These are phyloP conservation scores for Fulvia fulva DNA, from an alignment of 2,329 filamentous ascomycete species.

Conservation along the genomic window DNA sequence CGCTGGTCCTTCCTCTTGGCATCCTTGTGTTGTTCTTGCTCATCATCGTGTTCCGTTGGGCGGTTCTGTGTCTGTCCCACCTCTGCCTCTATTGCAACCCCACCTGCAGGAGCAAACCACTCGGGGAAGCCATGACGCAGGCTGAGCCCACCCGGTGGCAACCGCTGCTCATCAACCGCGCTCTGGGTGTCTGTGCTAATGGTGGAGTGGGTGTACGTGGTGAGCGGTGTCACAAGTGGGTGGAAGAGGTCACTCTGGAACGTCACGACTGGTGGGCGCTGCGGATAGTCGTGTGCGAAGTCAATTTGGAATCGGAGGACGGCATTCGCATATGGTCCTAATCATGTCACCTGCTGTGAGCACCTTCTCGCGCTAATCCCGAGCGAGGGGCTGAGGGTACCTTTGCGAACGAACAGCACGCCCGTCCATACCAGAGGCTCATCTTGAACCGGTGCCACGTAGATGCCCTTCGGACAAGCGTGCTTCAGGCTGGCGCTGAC, in stretches of 20 bases:
- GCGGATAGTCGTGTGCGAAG: slow-evolving; percentile 77
- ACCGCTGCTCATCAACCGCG: slow-evolving; percentile 73
- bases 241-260: slow-evolving; percentile 95
- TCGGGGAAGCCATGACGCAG: slow-evolving; percentile 83
- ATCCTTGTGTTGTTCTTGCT: slow-evolving; percentile 1
- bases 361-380: not conserved
- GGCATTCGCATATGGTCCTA: slow-evolving; percentile 84
- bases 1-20: slow-evolving; percentile 8
- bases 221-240: slow-evolving; percentile 83
- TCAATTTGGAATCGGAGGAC: slow-evolving; percentile 86
- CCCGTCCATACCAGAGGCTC: slow-evolving; percentile 82
- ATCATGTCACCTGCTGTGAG: slow-evolving; percentile 9
- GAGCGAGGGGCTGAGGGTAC: slow-evolving; percentile 44
- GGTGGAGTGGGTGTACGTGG: slow-evolving; percentile 90
- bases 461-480: slow-evolving; percentile 80
- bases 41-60: slow-evolving; percentile 2
- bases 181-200: slow-evolving; percentile 73
- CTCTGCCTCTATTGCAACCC: not conserved
- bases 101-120: slow-evolving; percentile 60
- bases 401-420: slow-evolving; percentile 86
- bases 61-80: slow-evolving; percentile 6
- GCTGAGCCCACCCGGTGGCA: slow-evolving; percentile 87
- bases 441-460: slow-evolving; percentile 76
- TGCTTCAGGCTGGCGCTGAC: slow-evolving; percentile 37
- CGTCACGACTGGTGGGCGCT: slow-evolving; percentile 74